Evolutionary conservation across 257 asterid genomes (phyloP), one percentile per base, ranked within the genome.

Genomic region (Rhazya stricta): DNA sequence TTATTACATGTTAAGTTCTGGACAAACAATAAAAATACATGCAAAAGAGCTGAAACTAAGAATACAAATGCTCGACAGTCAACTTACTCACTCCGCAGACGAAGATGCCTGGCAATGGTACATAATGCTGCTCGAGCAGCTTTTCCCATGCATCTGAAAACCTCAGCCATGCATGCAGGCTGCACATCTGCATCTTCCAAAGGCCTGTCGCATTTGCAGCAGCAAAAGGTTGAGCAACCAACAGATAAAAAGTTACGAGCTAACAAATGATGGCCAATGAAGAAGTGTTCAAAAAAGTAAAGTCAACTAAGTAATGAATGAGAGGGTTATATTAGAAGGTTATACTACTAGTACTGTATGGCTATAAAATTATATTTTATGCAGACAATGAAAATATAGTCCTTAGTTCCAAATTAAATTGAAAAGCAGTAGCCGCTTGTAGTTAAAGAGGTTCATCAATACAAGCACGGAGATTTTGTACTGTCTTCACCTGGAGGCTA

Each of bases 101-200:
- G 99, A 79, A 94, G 97, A 83, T 92, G 91, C 84, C 94, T 89
- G 68, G 99, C 96, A 75, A 89, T 91, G 72, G 96, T 92, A 80
- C 90, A 82, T 79, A 94, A 83, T 80, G 90, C 89, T 76, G 90
- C 94, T 75, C 97, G 96, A 82, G 98, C 96, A 53, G 90, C 97
- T 81, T 72, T 92, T 78, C 97, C 99, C 99, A 94, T 91, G 84
- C 98, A 92, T 79, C 92, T 89, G 76, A 88, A 94, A 79, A 83
- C 88, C 71, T 94, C 99, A 77, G 93, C 83, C 99, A 94, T 87
- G 91, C 98, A 94, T 67, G 99, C 98, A 75, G 99, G 99, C 77
- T 97, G 88, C 57, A 91, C 80, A 77, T 94, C 99, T 75, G 80
- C 73, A 82, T 94, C 98, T 89, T 89, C 98, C 77, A 82, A 77